Base-by-base conservation (phyloP, 768 basidiomycete genomes). In the Wakefieldia striispora region DNA sequence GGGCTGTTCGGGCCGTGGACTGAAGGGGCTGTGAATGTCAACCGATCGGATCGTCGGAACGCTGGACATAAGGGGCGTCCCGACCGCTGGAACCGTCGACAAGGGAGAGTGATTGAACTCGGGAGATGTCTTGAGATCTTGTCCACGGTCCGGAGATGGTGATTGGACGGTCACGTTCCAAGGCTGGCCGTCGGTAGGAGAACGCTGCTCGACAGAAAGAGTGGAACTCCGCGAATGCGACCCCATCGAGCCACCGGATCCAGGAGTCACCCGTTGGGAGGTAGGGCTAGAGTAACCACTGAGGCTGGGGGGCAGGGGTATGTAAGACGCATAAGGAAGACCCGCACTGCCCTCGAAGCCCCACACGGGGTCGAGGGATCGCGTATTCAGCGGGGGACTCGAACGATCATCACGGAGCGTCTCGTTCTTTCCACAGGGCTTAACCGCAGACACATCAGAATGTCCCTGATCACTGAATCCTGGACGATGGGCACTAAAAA, bases 171-270 rank as follows among this genome's bases (percentile, higher is more conserved):
- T 27, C 31, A 16, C 16, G 26, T 53, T 48, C 54, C 57, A 57
- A 6, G 40, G 44, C 4, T 55, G 58, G 42, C 47, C 50, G 16
- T 60, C 60, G 0, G 41, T 57, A n/a, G 64, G 62, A 35, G 53
- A 61, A 45, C 33, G 54, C 38, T 69, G 67, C 19, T 63, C 58
- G 5, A 69, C 58, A 6, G 65, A 55, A 31, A 69, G 61, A 13
- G 61, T 67, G 2, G 62, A 67, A 40, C 63, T 69, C 34, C 63
- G 61, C 33, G 67, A 69, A 42, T 57, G 67, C 17, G 56, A 56
- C 10, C 46, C 50, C 1, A 29, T 39, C 7, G 62, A 66, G 19
- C 42, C 49, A 16, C 31, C 45, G 13, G 54, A 52, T 20, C 43
- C 65, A 37, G 44, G 45, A n/a, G 39, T 34, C 21, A 55, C 49